Evolutionary conservation across 1,284 basidiomycete genomes (phyloP), one percentile per base, ranked within the genome.

Genomic region (Salmacisia buchloeana): DNA sequence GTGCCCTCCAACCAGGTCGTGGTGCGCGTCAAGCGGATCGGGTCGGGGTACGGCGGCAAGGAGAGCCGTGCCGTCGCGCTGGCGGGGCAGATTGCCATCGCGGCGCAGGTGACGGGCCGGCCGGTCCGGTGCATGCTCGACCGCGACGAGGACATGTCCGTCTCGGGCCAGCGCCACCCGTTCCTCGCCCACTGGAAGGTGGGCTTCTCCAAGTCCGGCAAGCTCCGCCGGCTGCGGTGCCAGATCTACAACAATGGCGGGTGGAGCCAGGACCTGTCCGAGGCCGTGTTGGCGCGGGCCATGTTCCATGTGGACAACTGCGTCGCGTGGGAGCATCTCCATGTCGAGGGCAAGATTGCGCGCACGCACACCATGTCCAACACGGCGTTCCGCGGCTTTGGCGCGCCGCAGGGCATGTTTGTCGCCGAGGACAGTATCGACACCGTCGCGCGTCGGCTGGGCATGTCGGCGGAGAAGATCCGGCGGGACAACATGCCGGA

Each of bases 311-410:
- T 80, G 36, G 73, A 75, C 57, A 78, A 77, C 43, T 72, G 71
- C 58, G 78, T 76, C 73, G 64, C 63, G 67, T 79, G 69, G 68
- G 75, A 45, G 65, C 75, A 68, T 27, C 63, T 80, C 18, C 72
- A 75, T 36, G 75, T 79, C 27, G 71, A 75, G 43, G 80, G 76
- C 9, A 72, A 65, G 56, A 69, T 78, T 45, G 75, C 72, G 68
- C 79, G 79, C 64, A 81, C 80, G 25, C 75, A 81, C 70, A 81
- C 79, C 4, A 76, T 80, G 64, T 80, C 77, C 9, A 81, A 81
- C 66, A 81, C 80, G 4, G 80, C 80, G 10, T 81, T 75, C 70
- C 69, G 80, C 59, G 78, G 76, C 13, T 81, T 81, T 56, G 80
- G 80, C 23, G 80, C 75, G 29, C 79, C 79, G 33, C 80, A 81